Conservation (phyloP, 148 eudicot species). For the Heliamphora exappendiculata region DNA sequence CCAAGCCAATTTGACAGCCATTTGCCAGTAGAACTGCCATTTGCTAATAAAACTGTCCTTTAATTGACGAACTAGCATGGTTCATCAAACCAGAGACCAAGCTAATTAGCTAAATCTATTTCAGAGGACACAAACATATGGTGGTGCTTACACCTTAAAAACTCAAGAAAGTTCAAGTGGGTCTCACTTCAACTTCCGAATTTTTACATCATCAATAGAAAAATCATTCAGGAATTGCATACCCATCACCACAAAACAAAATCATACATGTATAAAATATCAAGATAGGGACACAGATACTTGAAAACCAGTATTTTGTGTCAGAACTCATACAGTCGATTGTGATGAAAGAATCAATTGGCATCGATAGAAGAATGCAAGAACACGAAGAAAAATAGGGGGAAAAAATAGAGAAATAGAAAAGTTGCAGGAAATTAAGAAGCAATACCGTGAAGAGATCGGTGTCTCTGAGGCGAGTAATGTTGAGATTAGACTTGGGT, state of each 20-base stretch:
- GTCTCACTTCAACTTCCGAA: background rate
- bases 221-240: no score
- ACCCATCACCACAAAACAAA: background rate
- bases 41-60: background rate
- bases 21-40: background rate
- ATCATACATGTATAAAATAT: no score
- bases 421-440: background rate
- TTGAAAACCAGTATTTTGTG: no score
- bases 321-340: no score
- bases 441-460: slow-evolving; percentile 74
- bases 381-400: no score
- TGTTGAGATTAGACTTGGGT: slow-evolving; percentile 52
- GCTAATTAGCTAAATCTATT: background rate
- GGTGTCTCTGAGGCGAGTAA: slow-evolving; percentile 50
- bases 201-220: no score
- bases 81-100: no score
- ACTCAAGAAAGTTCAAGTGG: background rate
- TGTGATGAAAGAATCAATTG: no score
- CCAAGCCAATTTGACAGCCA: background rate
- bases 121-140: background rate
- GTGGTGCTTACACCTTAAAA: background rate
- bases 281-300: no score
- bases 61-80: background rate
- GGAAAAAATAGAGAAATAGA: background rate
- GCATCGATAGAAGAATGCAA: no score